Conservation (phyloP, 192 early-diverging fungal genomes). For the Entomortierella chlamydospora region DNA sequence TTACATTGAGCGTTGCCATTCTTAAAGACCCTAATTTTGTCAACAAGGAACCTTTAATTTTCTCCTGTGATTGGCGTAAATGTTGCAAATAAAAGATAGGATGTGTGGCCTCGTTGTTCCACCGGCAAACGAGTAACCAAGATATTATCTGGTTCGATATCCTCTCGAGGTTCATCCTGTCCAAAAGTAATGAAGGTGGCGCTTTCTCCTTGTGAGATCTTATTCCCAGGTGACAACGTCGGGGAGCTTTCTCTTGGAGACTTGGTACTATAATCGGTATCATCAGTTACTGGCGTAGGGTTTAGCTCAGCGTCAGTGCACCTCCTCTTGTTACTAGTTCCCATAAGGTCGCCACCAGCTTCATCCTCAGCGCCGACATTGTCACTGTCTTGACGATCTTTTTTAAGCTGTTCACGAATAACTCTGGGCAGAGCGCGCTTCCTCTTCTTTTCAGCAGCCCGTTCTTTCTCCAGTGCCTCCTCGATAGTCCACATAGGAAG, state of each 20-base stretch:
- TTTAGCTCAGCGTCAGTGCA: neutral
- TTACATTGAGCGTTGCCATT: too few species aligned
- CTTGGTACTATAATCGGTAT: too few species aligned
- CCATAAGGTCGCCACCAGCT: neutral
- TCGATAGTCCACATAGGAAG: constrained; percentile 74
- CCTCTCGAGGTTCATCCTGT: constrained; percentile 17
- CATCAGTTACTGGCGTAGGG: neutral
- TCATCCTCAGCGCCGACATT: neutral
- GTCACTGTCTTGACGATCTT: neutral
- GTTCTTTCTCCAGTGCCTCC: constrained; percentile 64
- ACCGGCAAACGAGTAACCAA: constrained; percentile 69
- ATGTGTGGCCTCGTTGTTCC: constrained; percentile 88
- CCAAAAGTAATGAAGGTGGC: too few species aligned
- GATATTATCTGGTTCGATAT: constrained; percentile 57
- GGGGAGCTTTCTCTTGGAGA: too few species aligned
- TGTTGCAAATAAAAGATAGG: constrained; percentile 94
- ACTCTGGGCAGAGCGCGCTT: constrained; percentile 41
- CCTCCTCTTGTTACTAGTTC: neutral
- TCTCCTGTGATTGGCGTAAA: constrained; percentile 62
- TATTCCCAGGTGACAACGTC: too few species aligned
- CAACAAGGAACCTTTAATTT: too few species aligned
- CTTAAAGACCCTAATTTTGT: too few species aligned
- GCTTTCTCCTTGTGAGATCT: neutral
- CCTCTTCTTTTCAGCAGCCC: constrained; percentile 55
- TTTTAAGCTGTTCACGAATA: constrained; percentile 4